Percentiles rank a stretch among this genome's conserved stretches.
These are phyloP conservation scores for Zygoascus hellenicus DNA, from an alignment of 1,139 yeast genomes.

Conservation along the genomic window DNA sequence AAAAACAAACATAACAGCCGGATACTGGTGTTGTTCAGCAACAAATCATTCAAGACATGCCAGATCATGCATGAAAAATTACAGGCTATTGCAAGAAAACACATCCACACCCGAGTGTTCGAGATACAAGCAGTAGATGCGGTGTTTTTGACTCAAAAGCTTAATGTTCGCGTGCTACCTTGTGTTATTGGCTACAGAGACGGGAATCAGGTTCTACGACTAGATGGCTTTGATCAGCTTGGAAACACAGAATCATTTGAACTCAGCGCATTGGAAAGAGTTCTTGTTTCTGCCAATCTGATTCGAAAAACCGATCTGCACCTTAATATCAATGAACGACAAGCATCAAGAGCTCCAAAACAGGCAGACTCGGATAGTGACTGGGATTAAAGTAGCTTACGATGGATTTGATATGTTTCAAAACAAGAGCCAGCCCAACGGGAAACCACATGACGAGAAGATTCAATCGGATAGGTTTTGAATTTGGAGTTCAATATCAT, in stretches of 20 bases:
- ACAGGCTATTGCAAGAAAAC: slow-evolving; percentile 47
- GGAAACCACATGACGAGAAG: too few relatives aligned
- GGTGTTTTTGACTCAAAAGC: slow-evolving; percentile 62
- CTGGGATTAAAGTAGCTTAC: too few relatives aligned
- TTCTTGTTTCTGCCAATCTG: slow-evolving; percentile 13
- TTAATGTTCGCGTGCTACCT: slow-evolving; percentile 63
- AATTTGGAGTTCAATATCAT: too few relatives aligned
- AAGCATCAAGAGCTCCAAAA: not conserved
- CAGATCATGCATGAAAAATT: slow-evolving; percentile 38
- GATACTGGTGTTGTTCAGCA: slow-evolving; percentile 59
- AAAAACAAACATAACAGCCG: slow-evolving; percentile 32
- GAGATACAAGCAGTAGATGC: slow-evolving; percentile 59
- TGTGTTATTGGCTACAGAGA: slow-evolving; percentile 57
- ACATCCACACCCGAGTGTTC: slow-evolving; percentile 50
- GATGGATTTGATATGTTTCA: too few relatives aligned
- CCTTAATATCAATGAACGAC: not conserved
- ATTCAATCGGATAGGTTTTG: too few relatives aligned
- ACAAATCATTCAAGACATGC: slow-evolving; percentile 58
- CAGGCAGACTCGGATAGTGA: not conserved
- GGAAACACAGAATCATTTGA: slow-evolving; percentile 40
- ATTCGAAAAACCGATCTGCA: not conserved
- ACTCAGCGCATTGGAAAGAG: slow-evolving; percentile 43
- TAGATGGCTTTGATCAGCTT: slow-evolving; percentile 64
- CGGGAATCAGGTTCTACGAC: slow-evolving; percentile 53
- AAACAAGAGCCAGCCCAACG: too few relatives aligned